These are phyloP conservation scores for Entophlyctis luteolus DNA, from an alignment of 192 early-diverging fungal species.

Conservation along the genomic window DNA sequence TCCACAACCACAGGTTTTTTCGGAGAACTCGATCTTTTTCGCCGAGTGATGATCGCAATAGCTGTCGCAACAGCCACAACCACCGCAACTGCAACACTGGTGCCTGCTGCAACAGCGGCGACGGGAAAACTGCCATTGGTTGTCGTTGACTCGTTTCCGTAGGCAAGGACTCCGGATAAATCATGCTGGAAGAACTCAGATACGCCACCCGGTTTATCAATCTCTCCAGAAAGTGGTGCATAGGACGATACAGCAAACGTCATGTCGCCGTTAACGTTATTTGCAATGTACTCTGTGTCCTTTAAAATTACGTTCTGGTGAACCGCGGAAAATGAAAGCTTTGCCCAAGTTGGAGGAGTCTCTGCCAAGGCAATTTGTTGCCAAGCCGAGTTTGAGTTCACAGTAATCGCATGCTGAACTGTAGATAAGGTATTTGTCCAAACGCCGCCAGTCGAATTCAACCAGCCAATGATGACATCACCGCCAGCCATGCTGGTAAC, in stretches of 20 bases:
- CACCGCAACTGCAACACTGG: no score
- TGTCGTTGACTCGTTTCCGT: not conserved
- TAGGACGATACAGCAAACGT: not conserved
- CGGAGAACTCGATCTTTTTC: no score
- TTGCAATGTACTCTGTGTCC: not conserved
- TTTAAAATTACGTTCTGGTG: not conserved
- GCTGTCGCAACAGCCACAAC: no score
- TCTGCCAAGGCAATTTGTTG: not conserved
- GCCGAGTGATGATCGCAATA: no score
- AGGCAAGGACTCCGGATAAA: not conserved
- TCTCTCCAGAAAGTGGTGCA: not conserved
- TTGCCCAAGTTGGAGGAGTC: conserved; percentile 13
- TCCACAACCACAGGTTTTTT: no score
- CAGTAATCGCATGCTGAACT: not conserved
- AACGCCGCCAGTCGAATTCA: not conserved
- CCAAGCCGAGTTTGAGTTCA: conserved; percentile 4
- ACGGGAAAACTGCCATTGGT: no score
- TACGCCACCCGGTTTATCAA: not conserved
- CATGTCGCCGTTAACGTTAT: not conserved
- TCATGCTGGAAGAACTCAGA: conserved; percentile 9
- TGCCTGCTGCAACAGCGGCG: no score
- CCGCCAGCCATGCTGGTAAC: not conserved
- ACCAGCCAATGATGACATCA: conserved; percentile 11
- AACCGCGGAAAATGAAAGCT: not conserved
- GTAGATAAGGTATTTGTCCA: not conserved